Conservation (phyloP, 129 eudicot genomes). For the Kitagawia praeruptora region DNA sequence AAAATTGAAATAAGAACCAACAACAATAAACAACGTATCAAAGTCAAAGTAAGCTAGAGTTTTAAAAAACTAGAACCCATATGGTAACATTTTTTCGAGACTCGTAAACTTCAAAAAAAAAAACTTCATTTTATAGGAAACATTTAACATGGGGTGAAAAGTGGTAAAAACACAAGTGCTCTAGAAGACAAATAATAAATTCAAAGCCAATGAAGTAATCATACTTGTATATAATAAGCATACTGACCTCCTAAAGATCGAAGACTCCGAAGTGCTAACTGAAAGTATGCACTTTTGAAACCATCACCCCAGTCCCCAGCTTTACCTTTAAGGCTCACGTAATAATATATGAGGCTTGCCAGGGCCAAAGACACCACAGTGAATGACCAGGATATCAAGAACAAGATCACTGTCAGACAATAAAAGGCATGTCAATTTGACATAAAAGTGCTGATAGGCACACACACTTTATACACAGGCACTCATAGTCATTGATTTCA, state of each 20-base stretch:
- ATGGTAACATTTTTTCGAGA: not conserved
- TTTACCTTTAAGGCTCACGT: slow-evolving; percentile 94
- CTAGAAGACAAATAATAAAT: not conserved
- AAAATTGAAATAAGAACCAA: not conserved
- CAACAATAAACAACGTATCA: not conserved
- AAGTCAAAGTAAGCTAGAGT: not conserved
- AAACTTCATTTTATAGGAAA: not conserved
- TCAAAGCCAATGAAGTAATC: not conserved
- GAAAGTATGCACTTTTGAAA: slow-evolving; percentile 98
- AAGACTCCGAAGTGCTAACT: slow-evolving; percentile 95
- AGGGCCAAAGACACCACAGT: slow-evolving; percentile 93
- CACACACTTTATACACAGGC: not conserved
- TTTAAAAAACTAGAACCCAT: not conserved
- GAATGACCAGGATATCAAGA: slow-evolving; percentile 93
- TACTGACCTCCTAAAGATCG: slow-evolving; percentile 93
- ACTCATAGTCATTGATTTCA: not conserved
- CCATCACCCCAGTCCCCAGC: slow-evolving; percentile 99
- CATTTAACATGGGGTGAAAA: not conserved
- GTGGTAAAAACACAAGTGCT: not conserved
- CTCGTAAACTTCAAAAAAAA: too few species aligned
- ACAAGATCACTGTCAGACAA: slow-evolving; percentile 81
- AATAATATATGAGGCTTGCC: slow-evolving; percentile 89
- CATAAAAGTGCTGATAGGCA: not conserved
- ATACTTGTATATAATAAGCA: not conserved
- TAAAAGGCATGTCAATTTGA: not conserved